phyloP scores from a whole-genome alignment of 306 rosid genomes.

The Rubus parviflorus region DNA sequence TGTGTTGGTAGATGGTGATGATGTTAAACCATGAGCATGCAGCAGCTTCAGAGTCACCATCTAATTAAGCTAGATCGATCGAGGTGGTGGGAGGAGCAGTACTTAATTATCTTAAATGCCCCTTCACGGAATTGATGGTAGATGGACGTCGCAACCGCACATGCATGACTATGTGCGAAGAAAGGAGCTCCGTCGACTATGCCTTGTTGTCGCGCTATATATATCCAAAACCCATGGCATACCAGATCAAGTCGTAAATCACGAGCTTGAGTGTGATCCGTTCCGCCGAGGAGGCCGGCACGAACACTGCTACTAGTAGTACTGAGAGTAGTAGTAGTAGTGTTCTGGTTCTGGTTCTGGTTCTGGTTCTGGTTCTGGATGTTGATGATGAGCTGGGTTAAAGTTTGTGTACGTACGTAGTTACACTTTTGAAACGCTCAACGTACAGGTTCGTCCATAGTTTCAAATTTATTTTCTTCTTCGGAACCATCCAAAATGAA shows the following conservation, averaged over 20 bases:
- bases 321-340: too few species aligned
- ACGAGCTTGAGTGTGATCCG: too few species aligned
- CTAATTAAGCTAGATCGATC: not conserved
- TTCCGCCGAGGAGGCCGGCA: not conserved
- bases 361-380: not conserved
- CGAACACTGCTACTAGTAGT: too few species aligned
- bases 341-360: too few species aligned
- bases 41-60: not conserved
- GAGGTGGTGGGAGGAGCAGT: not conserved
- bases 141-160: constrained; percentile 14
- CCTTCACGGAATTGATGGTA: constrained; percentile 11
- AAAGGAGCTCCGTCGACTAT: constrained; percentile 23
- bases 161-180: constrained; percentile 32
- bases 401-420: not conserved
- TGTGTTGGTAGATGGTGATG: not conserved
- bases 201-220: constrained; percentile 12
- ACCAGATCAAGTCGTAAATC: constrained; percentile 26
- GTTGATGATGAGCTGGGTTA: not conserved
- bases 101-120: not conserved
- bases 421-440: not conserved
- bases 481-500: not conserved
- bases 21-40: too few species aligned
- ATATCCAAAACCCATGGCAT: constrained; percentile 32
- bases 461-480: not conserved
- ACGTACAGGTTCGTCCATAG: not conserved